These are phyloP conservation scores for Discostella pseudostelligera DNA, from an alignment of 108 stramenopile species.

Conservation along the genomic window DNA sequence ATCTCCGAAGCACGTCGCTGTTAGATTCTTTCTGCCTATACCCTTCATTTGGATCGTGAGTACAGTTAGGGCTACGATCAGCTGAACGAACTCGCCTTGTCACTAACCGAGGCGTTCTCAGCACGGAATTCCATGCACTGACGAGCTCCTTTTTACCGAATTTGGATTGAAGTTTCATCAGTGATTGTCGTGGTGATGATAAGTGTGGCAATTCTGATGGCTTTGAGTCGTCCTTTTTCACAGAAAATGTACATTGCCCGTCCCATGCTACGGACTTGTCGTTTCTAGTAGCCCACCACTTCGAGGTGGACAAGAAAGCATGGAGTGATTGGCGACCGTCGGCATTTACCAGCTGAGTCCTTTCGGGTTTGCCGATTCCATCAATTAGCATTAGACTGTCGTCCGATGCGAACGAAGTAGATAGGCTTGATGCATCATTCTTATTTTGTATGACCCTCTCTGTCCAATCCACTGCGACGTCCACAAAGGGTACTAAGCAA, in stretches of 20 bases:
- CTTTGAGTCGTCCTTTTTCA: conserved; percentile 15
- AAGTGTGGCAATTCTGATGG: conserved; percentile 7
- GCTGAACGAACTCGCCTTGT: conserved; percentile 16
- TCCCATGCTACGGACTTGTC: conserved; percentile 61
- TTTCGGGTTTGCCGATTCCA: conserved; percentile 7
- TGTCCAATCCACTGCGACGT: conserved; percentile 80
- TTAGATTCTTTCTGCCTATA: conserved; percentile 45
- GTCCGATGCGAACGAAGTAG: conserved; percentile 15
- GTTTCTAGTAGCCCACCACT: conserved; percentile 76
- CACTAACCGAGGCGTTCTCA: conserved; percentile 60
- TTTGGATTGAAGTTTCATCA: conserved; percentile 23
- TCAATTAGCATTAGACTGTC: conserved; percentile 19
- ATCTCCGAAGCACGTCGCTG: conserved; percentile 71
- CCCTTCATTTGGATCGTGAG: conserved; percentile 7
- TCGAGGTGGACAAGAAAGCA: conserved; percentile 59
- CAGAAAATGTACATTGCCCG: conserved; percentile 68
- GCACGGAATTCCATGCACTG: conserved; percentile 79
- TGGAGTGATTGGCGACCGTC: conserved; percentile 35
- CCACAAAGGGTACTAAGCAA: conserved; percentile 83
- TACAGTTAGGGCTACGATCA: conserved; percentile 7
- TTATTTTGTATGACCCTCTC: conserved; percentile 27
- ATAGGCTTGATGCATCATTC: conserved; percentile 2
- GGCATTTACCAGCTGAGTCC: background rate
- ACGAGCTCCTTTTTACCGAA: conserved; percentile 83
- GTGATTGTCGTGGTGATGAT: conserved; percentile 7